Base-by-base conservation (phyloP, 2,329 filamentous ascomycete genomes). In the Phyllosticta paracitricarpa region DNA sequence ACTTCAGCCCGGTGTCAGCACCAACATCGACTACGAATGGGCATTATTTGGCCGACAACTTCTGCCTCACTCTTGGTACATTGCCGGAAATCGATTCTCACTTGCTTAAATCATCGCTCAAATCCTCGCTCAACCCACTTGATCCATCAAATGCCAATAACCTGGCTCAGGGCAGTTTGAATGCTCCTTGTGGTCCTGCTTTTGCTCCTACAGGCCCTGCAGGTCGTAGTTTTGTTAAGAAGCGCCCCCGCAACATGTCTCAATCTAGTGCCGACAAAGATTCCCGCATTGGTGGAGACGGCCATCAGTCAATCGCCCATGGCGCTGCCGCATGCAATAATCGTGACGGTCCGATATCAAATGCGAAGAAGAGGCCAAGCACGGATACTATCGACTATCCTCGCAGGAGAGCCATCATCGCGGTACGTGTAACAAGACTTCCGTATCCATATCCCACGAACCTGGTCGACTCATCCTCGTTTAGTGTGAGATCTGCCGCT, bases 401-500 rank as follows among this genome's bases (percentile, higher is more conserved):
- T 19, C 71, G 74, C 56, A 68, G 73, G 52, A 70, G 74, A 56
- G 74, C 74, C 57, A 76, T 73, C 53, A 76, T 76, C 64, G 74
- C 74, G 65, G 74, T 76, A 73, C 57, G n/a, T 56, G 54, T 22
- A 56, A 28, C 54, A 30, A 10, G 54, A 28, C 28, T 56, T 33
- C 28, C 24, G 54, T 56, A 30, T 48, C 14, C 40, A 48, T 48
- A 17, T 48, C 40, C 40, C 40, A 48, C 12, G 40, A n/a, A 48
- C 40, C 40, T 48, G 4, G 51, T 40, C 4, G n/a, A 66, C 71
- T 74, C 69, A 17, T 24, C n/a, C 56, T 60, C 14, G 54, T n/a
- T n/a, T 63, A 91, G 88, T 92, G 89, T 73, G 88, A 92, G 71
- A 88, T 91, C 62, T 91, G 89, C 70, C 86, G 89, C 19, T 89